Base-by-base conservation (phyloP, 106 monocot species). In the Apostasia shenzhenica region DNA sequence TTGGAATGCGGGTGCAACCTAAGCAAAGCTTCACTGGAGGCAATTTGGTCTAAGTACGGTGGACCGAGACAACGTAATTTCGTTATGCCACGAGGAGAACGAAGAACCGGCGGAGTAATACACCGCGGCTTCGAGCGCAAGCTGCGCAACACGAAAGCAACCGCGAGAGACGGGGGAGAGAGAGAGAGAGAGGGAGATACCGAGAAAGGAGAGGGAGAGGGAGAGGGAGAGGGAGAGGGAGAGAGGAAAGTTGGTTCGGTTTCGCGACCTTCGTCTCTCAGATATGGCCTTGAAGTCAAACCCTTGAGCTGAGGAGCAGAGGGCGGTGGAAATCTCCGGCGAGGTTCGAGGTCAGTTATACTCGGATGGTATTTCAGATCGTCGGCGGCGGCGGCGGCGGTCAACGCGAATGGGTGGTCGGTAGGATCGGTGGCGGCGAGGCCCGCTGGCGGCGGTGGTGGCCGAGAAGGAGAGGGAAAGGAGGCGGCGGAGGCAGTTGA, bases 361-460 rank as follows among this genome's bases (percentile, higher is more conserved):
- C 45, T 80, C 77, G 83, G 80, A 86, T 90, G 83, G 77, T 85
- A 75, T 80, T 71, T 55, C 60, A 55, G 61, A 81, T 76, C 70
- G 60, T 61, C 73, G 83, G 73, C 57, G 65, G 70, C 55, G 69
- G 73, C 14, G 51, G 70, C 55, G 69, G 73, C 14, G 51, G n/a
- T 64, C 12, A 13, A 12, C 70, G 70, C 51, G 64, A 69, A 74
- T 84, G 78, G 82, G 73, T 48, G 69, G 78, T 57, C 59, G 45
- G 45, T n/a, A 4, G 62, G 48, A 63, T 49, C 63, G 72, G 67
- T 39, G 47, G 70, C 42, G 70, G 51, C 8, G 66, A 41, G 55
- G 55, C 14, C 44, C 66, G 57, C n/a, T 37, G 54, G 46, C 46
- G 71, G 63, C 7, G 56, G 46, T 14, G 71, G 67, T 44, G 59